Percentiles rank a stretch among this genome's conserved stretches.
These are phyloP conservation scores for Cinnamomum chago DNA, from an alignment of 164 flowering plant species.

Conservation along the genomic window DNA sequence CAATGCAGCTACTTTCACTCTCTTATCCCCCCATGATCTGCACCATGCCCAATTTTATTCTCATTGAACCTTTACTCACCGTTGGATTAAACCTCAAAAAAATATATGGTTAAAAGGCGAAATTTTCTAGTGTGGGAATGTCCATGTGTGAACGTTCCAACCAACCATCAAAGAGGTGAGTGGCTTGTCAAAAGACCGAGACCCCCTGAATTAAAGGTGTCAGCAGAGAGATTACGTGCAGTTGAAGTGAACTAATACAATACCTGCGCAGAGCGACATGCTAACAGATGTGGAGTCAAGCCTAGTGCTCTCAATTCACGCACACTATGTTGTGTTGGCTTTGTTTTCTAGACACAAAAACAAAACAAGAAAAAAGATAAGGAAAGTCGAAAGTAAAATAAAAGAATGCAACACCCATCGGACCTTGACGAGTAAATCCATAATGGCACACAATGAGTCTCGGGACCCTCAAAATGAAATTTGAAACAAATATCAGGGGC, in stretches of 20 bases:
- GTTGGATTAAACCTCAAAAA: no score
- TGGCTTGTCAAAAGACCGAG: no score
- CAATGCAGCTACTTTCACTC: no score
- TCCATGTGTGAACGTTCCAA: no score
- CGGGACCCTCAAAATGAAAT: background rate
- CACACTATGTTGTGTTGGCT: slow-evolving; percentile 98
- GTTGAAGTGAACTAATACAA: background rate
- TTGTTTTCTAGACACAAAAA: slow-evolving; percentile 64
- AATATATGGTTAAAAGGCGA: no score
- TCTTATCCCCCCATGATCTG: no score
- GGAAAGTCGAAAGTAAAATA: background rate
- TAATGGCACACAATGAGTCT: background rate
- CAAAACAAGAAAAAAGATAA: background rate
- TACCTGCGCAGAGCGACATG: slow-evolving; percentile 95
- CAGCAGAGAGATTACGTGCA: background rate
- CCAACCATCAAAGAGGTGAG: no score
- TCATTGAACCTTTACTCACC: no score
- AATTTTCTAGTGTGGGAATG: no score
- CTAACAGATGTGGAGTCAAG: slow-evolving; percentile 88
- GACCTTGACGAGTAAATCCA: background rate
- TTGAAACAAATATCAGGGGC: slow-evolving; percentile 5
- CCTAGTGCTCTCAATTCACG: slow-evolving; percentile 93
- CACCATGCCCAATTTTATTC: no score
- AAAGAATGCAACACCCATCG: background rate
- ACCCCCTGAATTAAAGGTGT: no score